phyloP scores from a whole-genome alignment of 2,329 filamentous ascomycete genomes.

The Massarina eburnea region DNA sequence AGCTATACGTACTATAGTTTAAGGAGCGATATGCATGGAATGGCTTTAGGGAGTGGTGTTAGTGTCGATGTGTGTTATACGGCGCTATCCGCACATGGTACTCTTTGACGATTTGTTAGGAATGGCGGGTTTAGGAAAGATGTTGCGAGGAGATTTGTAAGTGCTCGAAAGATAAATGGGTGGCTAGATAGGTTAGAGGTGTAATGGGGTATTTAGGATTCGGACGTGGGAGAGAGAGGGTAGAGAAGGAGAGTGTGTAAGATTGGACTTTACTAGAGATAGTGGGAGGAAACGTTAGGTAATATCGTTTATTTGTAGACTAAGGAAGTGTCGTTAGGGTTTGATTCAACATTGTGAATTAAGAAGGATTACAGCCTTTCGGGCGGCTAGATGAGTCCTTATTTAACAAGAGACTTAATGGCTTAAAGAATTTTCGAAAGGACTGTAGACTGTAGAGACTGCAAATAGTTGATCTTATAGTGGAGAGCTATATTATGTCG shows the following conservation, averaged over 20 bases:
- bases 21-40: slow-evolving; percentile 12
- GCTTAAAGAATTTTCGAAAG: too few relatives aligned
- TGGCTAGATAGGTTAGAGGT: not conserved
- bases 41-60: slow-evolving; percentile 13
- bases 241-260: not conserved
- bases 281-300: too few relatives aligned
- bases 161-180: not conserved
- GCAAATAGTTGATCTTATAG: too few relatives aligned
- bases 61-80: slow-evolving; percentile 18
- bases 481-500: too few relatives aligned
- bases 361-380: too few relatives aligned
- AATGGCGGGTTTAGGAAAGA: slow-evolving; percentile 10
- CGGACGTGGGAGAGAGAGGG: not conserved
- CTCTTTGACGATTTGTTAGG: slow-evolving; percentile 10
- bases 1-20: slow-evolving; percentile 16
- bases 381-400: too few relatives aligned
- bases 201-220: not conserved
- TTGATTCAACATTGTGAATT: too few relatives aligned
- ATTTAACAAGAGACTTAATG: too few relatives aligned
- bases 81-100: slow-evolving; percentile 15
- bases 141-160: slow-evolving; percentile 1
- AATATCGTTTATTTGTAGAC: too few relatives aligned
- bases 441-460: too few relatives aligned
- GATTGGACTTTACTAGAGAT: too few relatives aligned
- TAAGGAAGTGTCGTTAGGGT: too few relatives aligned